Evolutionary conservation across 805 yeast species (phyloP), one percentile per base, ranked within the genome.

Genomic region (Spathaspora arborariae): DNA sequence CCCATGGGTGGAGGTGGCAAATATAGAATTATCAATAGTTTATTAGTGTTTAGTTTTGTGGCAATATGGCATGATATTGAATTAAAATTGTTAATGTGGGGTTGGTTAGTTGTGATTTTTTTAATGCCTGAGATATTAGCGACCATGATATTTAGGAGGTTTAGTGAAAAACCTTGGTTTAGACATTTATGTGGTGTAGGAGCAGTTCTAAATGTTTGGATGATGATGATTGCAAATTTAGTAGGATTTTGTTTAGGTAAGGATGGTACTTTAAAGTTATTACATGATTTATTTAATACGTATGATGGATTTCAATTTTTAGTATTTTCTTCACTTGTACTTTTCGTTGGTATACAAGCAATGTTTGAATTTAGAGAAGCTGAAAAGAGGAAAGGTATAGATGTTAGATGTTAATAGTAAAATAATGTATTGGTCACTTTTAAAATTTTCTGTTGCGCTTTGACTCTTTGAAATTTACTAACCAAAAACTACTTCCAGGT

Each of bases 51-150:
- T 62, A 81, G 96, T 13, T 94, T 94, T 67, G 99, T 94, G 19
- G 98, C 99, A 2, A 71, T 94, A 24, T 94, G 99, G 99, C 99
- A 94, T 68, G 99, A 94, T 60, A 91, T 94, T 53, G 91, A 94
- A 65, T 75, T 94, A 58, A 83, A 82, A 51, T 69, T 94, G 44
- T 69, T 94, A 42, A 68, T 92, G 46, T 94, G 99, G 99, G 98
- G 99, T 9, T 91, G 97, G 97, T 67, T 88, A 21, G 76, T 92
- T 45, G 97, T 94, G 4, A 54, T 92, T 18, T 92, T 92, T 60
- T 76, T 94, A 39, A 56, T 91, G 4, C 99, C 99, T 0, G 99
- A 94, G 62, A 78, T 89, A 44, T 59, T 79, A 10, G 84, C 87
- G 13, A 79, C 88, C 3, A 52, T 67, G 9, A 55, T 65, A 47